phyloP scores from a whole-genome alignment of 352 stramenopile genomes.

The Phytopythium litorale region DNA sequence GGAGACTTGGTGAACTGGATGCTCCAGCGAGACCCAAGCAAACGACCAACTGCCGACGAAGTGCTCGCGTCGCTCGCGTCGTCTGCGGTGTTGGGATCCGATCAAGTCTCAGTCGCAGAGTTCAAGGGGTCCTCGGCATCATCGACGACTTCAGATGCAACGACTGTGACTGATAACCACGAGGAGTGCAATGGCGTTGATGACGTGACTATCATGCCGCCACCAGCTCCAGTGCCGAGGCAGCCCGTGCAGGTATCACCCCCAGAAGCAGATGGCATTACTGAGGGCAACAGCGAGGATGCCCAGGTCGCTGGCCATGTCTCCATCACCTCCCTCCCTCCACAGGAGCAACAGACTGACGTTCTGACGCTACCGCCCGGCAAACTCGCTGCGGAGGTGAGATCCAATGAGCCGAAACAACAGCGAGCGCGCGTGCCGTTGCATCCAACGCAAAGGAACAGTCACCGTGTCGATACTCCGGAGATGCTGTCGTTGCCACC shows the following conservation, averaged over 20 bases:
- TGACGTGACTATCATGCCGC: not conserved
- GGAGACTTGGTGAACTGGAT: constrained; percentile 19
- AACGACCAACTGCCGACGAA: not conserved
- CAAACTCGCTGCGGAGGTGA: not conserved
- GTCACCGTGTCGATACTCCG: not conserved
- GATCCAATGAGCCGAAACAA: too few relatives aligned
- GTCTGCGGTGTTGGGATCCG: too few relatives aligned
- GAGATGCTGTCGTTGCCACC: not conserved
- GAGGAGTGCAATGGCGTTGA: not conserved
- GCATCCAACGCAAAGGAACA: too few relatives aligned
- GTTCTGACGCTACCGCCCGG: not conserved
- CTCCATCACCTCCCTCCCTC: not conserved
- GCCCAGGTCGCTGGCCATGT: not conserved
- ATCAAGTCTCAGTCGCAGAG: not conserved
- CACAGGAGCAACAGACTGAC: not conserved
- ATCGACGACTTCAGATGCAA: not conserved
- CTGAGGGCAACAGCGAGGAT: not conserved
- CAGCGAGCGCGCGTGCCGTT: too few relatives aligned
- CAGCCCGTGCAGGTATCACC: not conserved
- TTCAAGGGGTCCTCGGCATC: not conserved
- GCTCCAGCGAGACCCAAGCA: constrained; percentile 33
- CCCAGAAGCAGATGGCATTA: not conserved
- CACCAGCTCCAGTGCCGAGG: not conserved
- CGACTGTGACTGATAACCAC: not conserved
- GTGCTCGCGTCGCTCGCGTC: not conserved